phyloP scores from a whole-genome alignment of 78 protist genomes.

The Dictyostelium capitatum region DNA sequence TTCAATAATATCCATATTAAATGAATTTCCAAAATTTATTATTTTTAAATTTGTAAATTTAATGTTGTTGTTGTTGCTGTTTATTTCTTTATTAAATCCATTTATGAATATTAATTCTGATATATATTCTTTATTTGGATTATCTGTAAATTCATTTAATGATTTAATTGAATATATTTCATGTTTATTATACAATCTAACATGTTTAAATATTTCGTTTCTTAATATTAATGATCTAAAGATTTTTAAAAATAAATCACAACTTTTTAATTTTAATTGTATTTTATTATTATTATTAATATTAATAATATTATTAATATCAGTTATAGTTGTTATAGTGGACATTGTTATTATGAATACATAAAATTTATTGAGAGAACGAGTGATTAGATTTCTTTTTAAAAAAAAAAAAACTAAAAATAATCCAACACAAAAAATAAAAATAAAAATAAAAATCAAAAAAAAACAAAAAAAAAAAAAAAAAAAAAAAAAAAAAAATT shows the following conservation, averaged over 20 bases:
- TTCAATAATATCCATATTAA: background rate
- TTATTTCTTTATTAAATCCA: background rate
- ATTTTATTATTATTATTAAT: too few species aligned
- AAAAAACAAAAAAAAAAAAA: background rate
- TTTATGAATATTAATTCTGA: background rate
- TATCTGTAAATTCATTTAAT: background rate
- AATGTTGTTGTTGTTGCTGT: background rate
- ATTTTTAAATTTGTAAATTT: background rate
- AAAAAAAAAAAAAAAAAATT: too few species aligned
- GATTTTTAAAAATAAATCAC: background rate
- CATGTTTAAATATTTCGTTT: slow-evolving; percentile 5
- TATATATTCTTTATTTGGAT: background rate
- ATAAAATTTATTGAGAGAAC: too few species aligned
- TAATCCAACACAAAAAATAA: background rate
- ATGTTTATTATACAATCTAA: background rate
- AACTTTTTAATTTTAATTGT: background rate
- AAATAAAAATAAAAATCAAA: background rate
- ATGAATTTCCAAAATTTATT: background rate
- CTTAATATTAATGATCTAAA: background rate
- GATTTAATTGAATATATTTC: background rate
- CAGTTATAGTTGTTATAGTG: background rate
- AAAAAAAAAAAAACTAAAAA: too few species aligned
- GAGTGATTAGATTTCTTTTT: too few species aligned
- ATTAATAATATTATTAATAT: too few species aligned
- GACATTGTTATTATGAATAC: too few species aligned